Evolutionary conservation across 2,329 filamentous ascomycete species (phyloP), one percentile per base, ranked within the genome.

Genomic region (Pseudocercospora eumusae): DNA sequence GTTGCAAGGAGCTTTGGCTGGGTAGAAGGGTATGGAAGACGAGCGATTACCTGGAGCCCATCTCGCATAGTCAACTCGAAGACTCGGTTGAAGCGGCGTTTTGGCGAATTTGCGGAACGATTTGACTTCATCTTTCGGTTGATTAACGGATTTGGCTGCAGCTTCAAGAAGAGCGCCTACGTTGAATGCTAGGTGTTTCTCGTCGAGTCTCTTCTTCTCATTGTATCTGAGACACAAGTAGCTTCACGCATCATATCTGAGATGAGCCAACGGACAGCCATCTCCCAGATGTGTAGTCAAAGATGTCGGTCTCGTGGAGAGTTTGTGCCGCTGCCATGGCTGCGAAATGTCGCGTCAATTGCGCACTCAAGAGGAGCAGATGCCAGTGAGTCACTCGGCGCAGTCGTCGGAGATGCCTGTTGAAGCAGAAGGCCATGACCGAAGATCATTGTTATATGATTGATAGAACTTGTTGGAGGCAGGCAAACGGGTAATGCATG

Each of bases 21-120:
- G 6, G 62, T 68, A 1, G 50, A 62, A 15, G 62, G 62, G 33
- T 72, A 72, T 9, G 67, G 70, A 1, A 73, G 50, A 40, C 69
- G 67, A 4, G 67, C 71, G 15, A 73, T 65, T 4, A 72, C 15
- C 40, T 70, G 56, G n/a, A 63, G 5, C 0, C 69, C 70, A 67
- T 71, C 64, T 6, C 36, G n/a, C 64, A 71, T 65, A 20, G 64
- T 66, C 10, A 68, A 1, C 11, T 66, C 55, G 28, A 71, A 69
- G 0, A 66, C 54, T 28, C 68, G 45, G 33, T 71, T 70, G 64
- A 69, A 71, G 3, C 69, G 66, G 2, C 70, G n/a, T 66, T 62
- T 72, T 69, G 1, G 64, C 67, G 13, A 69, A 20, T 33, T 71
- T 71, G 1, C 47, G 31, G 33, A 70, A 52, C 0, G 61, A 63